Percentiles rank a stretch among this genome's conserved stretches.
Conservation (phyloP, 2,329 filamentous ascomycete species). For the Chaetomium olivaceum region DNA sequence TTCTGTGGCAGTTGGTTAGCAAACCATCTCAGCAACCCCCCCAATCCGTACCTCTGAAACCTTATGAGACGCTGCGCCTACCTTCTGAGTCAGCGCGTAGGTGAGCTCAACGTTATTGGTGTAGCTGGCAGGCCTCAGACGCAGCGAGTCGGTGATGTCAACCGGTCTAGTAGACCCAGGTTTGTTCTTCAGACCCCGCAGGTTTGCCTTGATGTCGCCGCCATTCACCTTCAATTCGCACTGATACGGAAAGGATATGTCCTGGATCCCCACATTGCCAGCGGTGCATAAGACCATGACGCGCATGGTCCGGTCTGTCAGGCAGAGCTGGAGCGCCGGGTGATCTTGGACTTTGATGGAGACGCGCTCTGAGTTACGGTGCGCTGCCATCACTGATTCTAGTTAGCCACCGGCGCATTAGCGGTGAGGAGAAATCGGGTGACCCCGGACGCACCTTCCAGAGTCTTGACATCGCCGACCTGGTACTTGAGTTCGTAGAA, state of each 20-base stretch:
- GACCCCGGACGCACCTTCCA: constrained; percentile 63
- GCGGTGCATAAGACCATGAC: constrained; percentile 83
- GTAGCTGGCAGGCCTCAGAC: constrained; percentile 67
- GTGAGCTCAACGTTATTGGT: constrained; percentile 80
- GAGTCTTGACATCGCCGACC: constrained; percentile 64
- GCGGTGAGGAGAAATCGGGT: neutral
- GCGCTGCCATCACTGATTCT: constrained; percentile 57
- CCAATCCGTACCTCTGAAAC: constrained; percentile 23
- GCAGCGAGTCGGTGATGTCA: constrained; percentile 79
- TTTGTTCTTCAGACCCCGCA: constrained; percentile 93
- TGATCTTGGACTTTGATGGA: constrained; percentile 52
- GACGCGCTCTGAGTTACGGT: constrained; percentile 51
- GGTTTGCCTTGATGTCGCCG: constrained; percentile 86
- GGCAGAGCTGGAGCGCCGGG: constrained; percentile 55
- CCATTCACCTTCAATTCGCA: constrained; percentile 89
- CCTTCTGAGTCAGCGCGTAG: constrained; percentile 90
- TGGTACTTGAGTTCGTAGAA: constrained; percentile 74
- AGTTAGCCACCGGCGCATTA: constrained; percentile 28
- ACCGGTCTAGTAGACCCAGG: constrained; percentile 91
- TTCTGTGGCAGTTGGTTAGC: constrained; percentile 51
- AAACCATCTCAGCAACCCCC: constrained; percentile 21
- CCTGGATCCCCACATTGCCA: constrained; percentile 63
- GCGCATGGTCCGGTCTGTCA: constrained; percentile 61
- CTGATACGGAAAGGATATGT: constrained; percentile 88
- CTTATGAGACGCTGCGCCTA: constrained; percentile 35